Base-by-base conservation (phyloP, 2,329 filamentous ascomycete species). In the Epichloe coenophiala region DNA sequence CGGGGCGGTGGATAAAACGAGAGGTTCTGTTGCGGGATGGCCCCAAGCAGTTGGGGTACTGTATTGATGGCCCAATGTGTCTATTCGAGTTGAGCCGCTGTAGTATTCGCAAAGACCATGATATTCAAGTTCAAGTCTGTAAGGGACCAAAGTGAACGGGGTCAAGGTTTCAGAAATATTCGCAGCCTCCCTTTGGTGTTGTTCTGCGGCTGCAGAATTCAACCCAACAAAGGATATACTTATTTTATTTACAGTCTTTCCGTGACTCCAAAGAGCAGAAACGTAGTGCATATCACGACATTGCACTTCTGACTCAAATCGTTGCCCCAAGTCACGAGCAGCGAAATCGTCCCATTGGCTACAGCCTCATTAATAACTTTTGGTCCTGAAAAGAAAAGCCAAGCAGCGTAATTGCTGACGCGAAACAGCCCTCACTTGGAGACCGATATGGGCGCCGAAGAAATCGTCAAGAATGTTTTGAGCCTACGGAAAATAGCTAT, bases 11-110 rank as follows among this genome's bases (percentile, higher is more conserved):
- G 74, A 74, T 89, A 46, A 83, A 83, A 65, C 75, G 89, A 52
- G 88, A 95, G 65, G 81, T 89, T 35, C 84, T 90, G 65, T 73
- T 96, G 50, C 77, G 77, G 51, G 84, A 91, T 59, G 85, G 88
- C 12, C 90, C 88, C 9, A 80, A 87, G 59, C 81, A 86, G 64
- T 73, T 95, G 56, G 88, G 88, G 1, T 91, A 88, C 59, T 88
- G 84, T 66, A 80, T 96, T 52, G 88, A 94, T 61, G 82, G 83
- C 0, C 63, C 71, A 54, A 87, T 60, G 86, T 80, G 9, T 79
- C 68, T 55, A 76, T 96, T 37, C 75, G 88, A 39, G 77, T 95
- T 35, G 86, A 90, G 61, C 52, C 70, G 47, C 49, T 42, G 12
- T 51, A 41, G 53, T 36, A 3, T n/a, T 7, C 27, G 9, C 27